These are phyloP conservation scores for Phyllostachys edulis DNA, from an alignment of 176 grass and related monocot species.

Conservation along the genomic window DNA sequence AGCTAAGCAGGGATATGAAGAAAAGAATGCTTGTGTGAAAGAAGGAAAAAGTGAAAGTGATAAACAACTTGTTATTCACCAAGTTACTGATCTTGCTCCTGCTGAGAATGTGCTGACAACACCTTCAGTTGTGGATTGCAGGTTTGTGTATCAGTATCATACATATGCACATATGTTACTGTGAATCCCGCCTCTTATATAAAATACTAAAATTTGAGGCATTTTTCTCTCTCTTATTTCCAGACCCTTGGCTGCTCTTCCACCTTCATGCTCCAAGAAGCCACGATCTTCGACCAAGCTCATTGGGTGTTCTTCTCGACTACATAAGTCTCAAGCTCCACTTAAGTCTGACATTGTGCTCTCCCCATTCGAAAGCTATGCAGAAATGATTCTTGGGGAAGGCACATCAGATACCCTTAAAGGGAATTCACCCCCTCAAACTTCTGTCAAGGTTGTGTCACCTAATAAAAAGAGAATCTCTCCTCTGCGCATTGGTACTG, in stretches of 20 bases:
- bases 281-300: slow-evolving; percentile 37
- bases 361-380: slow-evolving; percentile 35
- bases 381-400: slow-evolving; percentile 32
- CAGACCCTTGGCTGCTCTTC: slow-evolving; percentile 36
- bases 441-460: slow-evolving; percentile 52
- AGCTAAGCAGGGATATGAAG: slow-evolving; percentile 48
- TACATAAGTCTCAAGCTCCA: slow-evolving; percentile 29
- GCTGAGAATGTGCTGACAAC: slow-evolving; percentile 56
- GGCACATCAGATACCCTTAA: slow-evolving; percentile 29
- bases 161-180: slow-evolving; percentile 28
- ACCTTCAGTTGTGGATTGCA: slow-evolving; percentile 49
- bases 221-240: slow-evolving; percentile 11
- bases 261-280: slow-evolving; percentile 44
- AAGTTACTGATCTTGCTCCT: slow-evolving; percentile 42
- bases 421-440: slow-evolving; percentile 35
- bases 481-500: slow-evolving; percentile 43
- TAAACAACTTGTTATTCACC: slow-evolving; percentile 44
- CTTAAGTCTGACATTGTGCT: slow-evolving; percentile 34
- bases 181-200: slow-evolving; percentile 5
- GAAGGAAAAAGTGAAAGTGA: slow-evolving; percentile 53
- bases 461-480: slow-evolving; percentile 63
- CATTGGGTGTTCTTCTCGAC: slow-evolving; percentile 39
- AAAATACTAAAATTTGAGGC: slow-evolving; percentile 11
- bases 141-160: slow-evolving; percentile 44
- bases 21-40: slow-evolving; percentile 45